Evolutionary conservation across 768 basidiomycete genomes (phyloP).

Genomic region (Megacollybia marginata): DNA sequence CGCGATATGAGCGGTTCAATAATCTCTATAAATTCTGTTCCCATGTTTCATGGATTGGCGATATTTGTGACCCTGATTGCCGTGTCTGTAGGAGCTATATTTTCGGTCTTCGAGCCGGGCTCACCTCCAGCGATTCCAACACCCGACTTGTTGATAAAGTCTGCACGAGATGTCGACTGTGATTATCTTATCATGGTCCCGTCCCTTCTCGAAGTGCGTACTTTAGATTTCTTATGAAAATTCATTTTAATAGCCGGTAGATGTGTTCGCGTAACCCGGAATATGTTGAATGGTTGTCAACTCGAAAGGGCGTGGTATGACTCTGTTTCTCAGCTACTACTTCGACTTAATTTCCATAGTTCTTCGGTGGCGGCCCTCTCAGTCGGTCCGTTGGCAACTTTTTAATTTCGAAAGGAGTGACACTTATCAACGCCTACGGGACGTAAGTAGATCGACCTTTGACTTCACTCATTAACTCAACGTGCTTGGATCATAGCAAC

Average conservation of each 20-base stretch:
- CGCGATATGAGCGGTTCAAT: conserved; percentile 13
- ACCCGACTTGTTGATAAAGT: conserved; percentile 14
- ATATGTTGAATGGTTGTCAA: neutral
- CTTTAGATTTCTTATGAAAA: neutral
- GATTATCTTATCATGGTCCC: conserved; percentile 20
- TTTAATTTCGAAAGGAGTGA: neutral
- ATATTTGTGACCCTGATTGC: conserved; percentile 8
- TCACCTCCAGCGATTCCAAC: conserved; percentile 15
- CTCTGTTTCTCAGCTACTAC: neutral
- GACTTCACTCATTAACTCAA: conserved; percentile 1
- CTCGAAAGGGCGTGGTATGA: neutral
- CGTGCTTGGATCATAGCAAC: conserved; percentile 2
- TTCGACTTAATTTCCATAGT: neutral
- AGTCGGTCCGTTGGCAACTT: neutral
- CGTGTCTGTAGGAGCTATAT: conserved; percentile 13
- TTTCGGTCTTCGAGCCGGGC: conserved; percentile 14
- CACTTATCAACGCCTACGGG: neutral
- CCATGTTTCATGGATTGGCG: conserved; percentile 21
- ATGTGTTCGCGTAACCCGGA: conserved; percentile 1
- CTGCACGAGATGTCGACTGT: conserved; percentile 10
- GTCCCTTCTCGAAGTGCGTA: conserved; percentile 19
- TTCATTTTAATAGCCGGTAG: neutral
- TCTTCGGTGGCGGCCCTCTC: conserved; percentile 3
- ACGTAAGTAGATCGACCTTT: neutral
- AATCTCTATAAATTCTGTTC: conserved; percentile 12